Conservation (phyloP, 2,329 filamentous ascomycete species). For the Didymella keratinophila region DNA sequence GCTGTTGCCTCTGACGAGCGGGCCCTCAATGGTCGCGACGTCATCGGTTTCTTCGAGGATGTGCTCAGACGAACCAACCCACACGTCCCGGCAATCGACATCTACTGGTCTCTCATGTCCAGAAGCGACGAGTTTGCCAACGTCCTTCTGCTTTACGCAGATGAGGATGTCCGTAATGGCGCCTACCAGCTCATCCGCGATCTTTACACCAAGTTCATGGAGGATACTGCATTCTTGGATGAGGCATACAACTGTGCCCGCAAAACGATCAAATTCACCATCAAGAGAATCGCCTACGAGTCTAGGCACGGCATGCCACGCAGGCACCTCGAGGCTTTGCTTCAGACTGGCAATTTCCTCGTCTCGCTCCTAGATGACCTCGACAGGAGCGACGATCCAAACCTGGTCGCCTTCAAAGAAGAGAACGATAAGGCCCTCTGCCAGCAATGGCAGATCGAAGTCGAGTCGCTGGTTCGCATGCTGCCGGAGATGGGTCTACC, state of each 20-base stretch:
- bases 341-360: slow-evolving; percentile 32
- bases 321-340: slow-evolving; percentile 37
- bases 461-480: slow-evolving; percentile 33
- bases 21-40: slow-evolving; percentile 33
- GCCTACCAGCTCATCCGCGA: slow-evolving; percentile 31
- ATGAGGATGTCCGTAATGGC: slow-evolving; percentile 40
- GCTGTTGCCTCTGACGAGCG: slow-evolving; percentile 27
- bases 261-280: neutral
- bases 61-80: neutral
- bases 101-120: slow-evolving; percentile 34
- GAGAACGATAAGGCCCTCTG: slow-evolving; percentile 36
- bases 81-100: slow-evolving; percentile 10
- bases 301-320: slow-evolving; percentile 34
- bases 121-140: slow-evolving; percentile 29
- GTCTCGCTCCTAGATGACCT: slow-evolving; percentile 32
- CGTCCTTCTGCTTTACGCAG: slow-evolving; percentile 40
- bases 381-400: slow-evolving; percentile 30
- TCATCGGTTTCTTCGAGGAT: slow-evolving; percentile 37
- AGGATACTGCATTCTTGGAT: slow-evolving; percentile 18
- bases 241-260: slow-evolving; percentile 17
- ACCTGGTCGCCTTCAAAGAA: slow-evolving; percentile 29
- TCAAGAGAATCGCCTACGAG: slow-evolving; percentile 35
- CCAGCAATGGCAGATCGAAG: slow-evolving; percentile 31
- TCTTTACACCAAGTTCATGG: slow-evolving; percentile 31
- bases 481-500: slow-evolving; percentile 43